phyloP scores from a whole-genome alignment of 2,329 filamentous ascomycete genomes.

The Grosmannia huntii region DNA sequence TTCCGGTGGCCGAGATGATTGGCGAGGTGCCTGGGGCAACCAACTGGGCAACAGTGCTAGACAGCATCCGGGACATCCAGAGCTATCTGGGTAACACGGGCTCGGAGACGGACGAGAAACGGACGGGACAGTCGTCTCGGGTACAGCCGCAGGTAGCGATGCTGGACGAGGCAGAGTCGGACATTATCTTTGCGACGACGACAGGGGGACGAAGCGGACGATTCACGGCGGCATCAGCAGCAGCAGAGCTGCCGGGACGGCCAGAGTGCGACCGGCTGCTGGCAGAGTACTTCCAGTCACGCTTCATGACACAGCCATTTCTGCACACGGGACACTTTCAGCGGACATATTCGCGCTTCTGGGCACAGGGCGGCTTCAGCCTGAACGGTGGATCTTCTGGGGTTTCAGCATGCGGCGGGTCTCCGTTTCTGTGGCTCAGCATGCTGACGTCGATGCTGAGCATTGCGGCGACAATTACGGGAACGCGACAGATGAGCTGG shows the following conservation, averaged over 20 bases:
- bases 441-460: slow-evolving; percentile 35
- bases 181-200: slow-evolving; percentile 21
- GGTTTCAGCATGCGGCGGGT: slow-evolving; percentile 18
- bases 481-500: slow-evolving; percentile 17
- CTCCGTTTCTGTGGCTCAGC: slow-evolving; percentile 36
- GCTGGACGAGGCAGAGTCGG: slow-evolving; percentile 15
- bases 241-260: slow-evolving; percentile 22
- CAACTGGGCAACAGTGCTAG: slow-evolving; percentile 28
- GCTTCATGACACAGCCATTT: slow-evolving; percentile 24
- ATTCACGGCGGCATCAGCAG: slow-evolving; percentile 20
- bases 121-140: background rate
- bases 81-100: slow-evolving; percentile 17
- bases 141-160: background rate
- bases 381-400: background rate
- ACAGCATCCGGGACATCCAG: slow-evolving; percentile 29
- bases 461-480: slow-evolving; percentile 19
- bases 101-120: no score
- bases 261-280: slow-evolving; percentile 24
- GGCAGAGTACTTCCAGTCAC: slow-evolving; percentile 25
- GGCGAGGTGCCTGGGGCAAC: slow-evolving; percentile 19
- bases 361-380: slow-evolving; percentile 18
- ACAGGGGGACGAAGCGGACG: slow-evolving; percentile 1
- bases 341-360: slow-evolving; percentile 34
- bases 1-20: slow-evolving; percentile 1
- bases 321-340: slow-evolving; percentile 32